These are phyloP conservation scores for Kokia cookei DNA, from an alignment of 441 rosid species.

Conservation along the genomic window DNA sequence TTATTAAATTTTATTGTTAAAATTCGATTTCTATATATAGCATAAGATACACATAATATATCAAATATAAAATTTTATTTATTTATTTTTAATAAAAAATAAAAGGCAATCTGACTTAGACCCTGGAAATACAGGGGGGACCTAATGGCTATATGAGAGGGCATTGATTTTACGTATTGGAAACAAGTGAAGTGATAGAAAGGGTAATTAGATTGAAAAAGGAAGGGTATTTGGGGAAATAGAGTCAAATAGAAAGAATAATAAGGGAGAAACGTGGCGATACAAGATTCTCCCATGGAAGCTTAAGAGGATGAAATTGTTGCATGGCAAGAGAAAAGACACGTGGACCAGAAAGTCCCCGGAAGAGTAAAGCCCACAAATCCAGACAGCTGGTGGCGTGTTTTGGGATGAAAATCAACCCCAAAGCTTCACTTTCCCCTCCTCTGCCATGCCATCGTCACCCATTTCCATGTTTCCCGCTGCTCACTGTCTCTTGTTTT, in stretches of 20 bases:
- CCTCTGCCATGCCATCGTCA: neutral
- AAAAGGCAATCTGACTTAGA: no score
- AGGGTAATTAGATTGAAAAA: neutral
- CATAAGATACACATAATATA: no score
- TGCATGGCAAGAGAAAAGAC: neutral
- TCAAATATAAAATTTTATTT: no score
- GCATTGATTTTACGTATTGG: neutral
- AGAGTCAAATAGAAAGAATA: neutral
- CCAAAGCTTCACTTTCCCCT: neutral
- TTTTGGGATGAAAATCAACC: neutral
- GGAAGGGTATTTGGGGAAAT: neutral
- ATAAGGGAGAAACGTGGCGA: conserved; percentile 13
- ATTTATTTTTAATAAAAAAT: no score
- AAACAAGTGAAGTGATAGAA: neutral
- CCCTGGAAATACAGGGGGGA: no score
- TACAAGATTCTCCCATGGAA: neutral
- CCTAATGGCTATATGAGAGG: neutral
- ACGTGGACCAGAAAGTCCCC: conserved; percentile 15
- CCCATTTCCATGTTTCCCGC: neutral
- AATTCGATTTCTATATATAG: no score
- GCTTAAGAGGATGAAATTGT: neutral
- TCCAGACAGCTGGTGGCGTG: conserved; percentile 11
- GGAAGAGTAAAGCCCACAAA: conserved; percentile 6
- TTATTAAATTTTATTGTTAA: no score
- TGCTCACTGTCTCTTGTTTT: neutral